Evolutionary conservation across 805 yeast genomes (phyloP).

Genomic region (Saccharomycopsis amapae): DNA sequence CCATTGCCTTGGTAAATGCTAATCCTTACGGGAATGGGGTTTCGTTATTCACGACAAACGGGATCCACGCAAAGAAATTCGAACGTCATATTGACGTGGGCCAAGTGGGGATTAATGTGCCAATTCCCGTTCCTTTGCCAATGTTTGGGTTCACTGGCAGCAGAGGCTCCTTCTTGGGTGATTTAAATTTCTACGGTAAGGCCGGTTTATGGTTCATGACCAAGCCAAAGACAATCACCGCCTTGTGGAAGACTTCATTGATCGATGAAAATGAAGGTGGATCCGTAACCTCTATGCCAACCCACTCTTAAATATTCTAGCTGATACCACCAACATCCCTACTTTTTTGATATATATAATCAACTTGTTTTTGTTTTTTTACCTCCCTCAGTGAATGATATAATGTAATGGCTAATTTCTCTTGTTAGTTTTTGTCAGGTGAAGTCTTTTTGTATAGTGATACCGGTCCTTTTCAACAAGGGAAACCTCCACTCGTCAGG

Average conservation of each 20-base stretch:
- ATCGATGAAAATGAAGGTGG: not conserved
- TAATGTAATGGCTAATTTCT: too few relatives aligned
- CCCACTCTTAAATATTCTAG: constrained; percentile 11
- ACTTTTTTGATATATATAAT: too few relatives aligned
- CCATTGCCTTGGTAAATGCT: constrained; percentile 54
- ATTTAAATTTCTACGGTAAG: constrained; percentile 72
- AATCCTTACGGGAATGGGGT: constrained; percentile 68
- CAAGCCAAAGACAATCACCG: constrained; percentile 67
- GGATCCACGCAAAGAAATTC: constrained; percentile 64
- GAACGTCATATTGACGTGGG: constrained; percentile 64
- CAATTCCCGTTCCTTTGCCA: constrained; percentile 76
- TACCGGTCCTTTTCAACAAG: too few relatives aligned
- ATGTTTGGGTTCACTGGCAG: constrained; percentile 77
- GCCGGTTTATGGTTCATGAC: constrained; percentile 68
- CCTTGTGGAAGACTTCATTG: constrained; percentile 44
- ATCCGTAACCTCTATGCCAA: constrained; percentile 15
- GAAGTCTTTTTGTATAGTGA: too few relatives aligned
- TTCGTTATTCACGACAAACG: constrained; percentile 62
- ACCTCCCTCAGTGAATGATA: too few relatives aligned
- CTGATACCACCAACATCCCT: too few relatives aligned
- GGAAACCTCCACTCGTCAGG: too few relatives aligned
- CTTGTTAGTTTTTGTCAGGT: too few relatives aligned
- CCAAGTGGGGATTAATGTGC: constrained; percentile 72
- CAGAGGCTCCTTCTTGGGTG: constrained; percentile 70
- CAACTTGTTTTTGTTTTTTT: too few relatives aligned